Conservation (phyloP, 176 grass and related monocot species). For the Oryza meyeriana region DNA sequence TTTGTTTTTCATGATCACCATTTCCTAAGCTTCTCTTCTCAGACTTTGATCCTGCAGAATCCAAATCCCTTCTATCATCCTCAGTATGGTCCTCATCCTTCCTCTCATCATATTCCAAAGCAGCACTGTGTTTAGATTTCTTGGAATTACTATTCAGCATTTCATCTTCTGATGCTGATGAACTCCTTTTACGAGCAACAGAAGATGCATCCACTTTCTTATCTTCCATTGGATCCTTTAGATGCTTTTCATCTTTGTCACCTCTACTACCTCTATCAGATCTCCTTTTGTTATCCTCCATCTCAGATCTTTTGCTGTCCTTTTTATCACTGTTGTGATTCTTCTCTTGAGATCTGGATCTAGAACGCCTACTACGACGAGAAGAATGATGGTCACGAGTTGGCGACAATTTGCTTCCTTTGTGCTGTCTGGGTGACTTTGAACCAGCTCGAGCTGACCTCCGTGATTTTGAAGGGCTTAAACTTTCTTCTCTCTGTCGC, state of each 20-base stretch:
- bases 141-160: conserved; percentile 46
- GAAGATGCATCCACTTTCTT: conserved; percentile 32
- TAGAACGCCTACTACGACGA: conserved; percentile 48
- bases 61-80: conserved; percentile 39
- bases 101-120: conserved; percentile 33
- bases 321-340: conserved; percentile 59
- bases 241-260: conserved; percentile 49
- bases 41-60: conserved; percentile 44
- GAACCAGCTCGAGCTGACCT: conserved; percentile 50
- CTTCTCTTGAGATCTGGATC: conserved; percentile 86
- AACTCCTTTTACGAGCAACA: conserved; percentile 47
- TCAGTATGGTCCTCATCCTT: conserved; percentile 36
- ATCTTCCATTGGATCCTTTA: conserved; percentile 52
- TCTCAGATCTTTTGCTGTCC: conserved; percentile 43
- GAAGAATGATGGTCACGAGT: conserved; percentile 42
- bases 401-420: conserved; percentile 58
- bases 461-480: conserved; percentile 54
- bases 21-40: conserved; percentile 26
- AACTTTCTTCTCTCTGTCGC: conserved; percentile 48
- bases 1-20: conserved; percentile 16
- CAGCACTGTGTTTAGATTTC: conserved; percentile 39
- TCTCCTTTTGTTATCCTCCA: conserved; percentile 46
- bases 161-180: conserved; percentile 53
- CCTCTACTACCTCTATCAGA: conserved; percentile 48
- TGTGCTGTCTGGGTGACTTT: conserved; percentile 57